These are phyloP conservation scores for Aspergillus haitiensis DNA, from an alignment of 495 filamentous ascomycete species.

Conservation along the genomic window DNA sequence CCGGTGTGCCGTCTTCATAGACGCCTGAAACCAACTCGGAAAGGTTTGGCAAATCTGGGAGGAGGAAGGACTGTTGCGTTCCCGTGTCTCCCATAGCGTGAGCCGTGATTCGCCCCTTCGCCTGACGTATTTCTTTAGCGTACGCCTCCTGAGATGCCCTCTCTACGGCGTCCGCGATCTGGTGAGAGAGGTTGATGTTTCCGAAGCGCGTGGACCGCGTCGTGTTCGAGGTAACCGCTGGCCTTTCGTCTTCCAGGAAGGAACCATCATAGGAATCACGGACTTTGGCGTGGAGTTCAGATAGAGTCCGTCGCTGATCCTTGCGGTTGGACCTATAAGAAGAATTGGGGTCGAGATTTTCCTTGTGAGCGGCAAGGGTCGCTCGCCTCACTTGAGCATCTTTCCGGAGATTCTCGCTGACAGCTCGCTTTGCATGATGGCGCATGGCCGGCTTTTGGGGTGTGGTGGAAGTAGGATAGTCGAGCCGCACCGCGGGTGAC, in stretches of 20 bases:
- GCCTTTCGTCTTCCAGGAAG: constrained; percentile 51
- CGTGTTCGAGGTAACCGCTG: constrained; percentile 47
- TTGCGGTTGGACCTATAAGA: constrained; percentile 33
- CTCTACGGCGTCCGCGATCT: constrained; percentile 48
- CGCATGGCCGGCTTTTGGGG: constrained; percentile 41
- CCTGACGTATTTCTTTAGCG: constrained; percentile 37
- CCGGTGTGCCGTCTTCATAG: constrained; percentile 64
- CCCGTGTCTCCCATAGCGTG: constrained; percentile 39
- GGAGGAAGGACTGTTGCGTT: constrained; percentile 60
- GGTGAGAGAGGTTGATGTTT: constrained; percentile 44
- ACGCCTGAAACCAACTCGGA: constrained; percentile 70
- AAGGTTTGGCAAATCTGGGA: constrained; percentile 68
- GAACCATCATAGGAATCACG: constrained; percentile 57
- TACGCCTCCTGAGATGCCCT: constrained; percentile 45
- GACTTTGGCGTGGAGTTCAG: constrained; percentile 57
- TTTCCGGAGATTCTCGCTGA: constrained; percentile 45
- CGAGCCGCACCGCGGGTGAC: constrained; percentile 47
- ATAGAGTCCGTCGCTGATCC: constrained; percentile 46
- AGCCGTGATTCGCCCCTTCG: constrained; percentile 27
- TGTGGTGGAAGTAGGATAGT: constrained; percentile 43
- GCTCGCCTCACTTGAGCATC: constrained; percentile 47
- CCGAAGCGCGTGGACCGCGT: constrained; percentile 58
- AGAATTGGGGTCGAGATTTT: constrained; percentile 42
- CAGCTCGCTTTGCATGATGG: constrained; percentile 30
- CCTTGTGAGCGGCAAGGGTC: constrained; percentile 45